Percentiles rank a stretch among this genome's conserved stretches.
phyloP scores from a whole-genome alignment of 805 yeast species.

The Cyberlindnera veronae region DNA sequence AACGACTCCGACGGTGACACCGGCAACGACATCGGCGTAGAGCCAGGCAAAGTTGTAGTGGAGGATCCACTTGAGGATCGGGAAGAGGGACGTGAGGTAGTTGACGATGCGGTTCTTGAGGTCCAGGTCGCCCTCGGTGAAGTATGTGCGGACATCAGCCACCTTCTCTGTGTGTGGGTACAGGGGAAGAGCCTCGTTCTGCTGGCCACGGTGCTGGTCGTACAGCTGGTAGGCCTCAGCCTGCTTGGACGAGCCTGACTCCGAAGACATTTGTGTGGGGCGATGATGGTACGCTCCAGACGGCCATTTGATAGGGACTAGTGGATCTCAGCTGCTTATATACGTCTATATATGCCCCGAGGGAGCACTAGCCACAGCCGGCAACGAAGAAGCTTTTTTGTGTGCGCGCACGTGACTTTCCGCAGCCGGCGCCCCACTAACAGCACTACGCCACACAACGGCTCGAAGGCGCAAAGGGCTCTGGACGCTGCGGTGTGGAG shows the following conservation, averaged over 20 bases:
- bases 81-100: constrained; percentile 68
- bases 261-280: neutral
- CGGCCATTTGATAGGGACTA: neutral
- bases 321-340: no score
- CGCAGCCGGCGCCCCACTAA: no score
- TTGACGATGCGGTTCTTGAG: constrained; percentile 29
- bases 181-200: constrained; percentile 7
- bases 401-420: constrained; percentile 8
- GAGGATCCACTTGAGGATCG: constrained; percentile 78
- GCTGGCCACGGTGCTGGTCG: constrained; percentile 11
- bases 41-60: constrained; percentile 82
- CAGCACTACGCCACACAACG: no score
- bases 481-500: no score
- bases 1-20: constrained; percentile 90
- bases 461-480: no score
- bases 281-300: neutral
- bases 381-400: neutral
- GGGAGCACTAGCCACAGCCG: constrained; percentile 2
- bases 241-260: constrained; percentile 8
- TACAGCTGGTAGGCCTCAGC: constrained; percentile 15
- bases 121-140: constrained; percentile 3
- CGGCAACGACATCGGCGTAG: constrained; percentile 81
- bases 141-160: constrained; percentile 13
- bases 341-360: no score
- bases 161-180: constrained; percentile 9